A percentile compares a stretch with the other conserved stretches of the same genome.
phyloP scores from a whole-genome alignment of 345 rosid genomes.

The Eucalyptus guilfoylei region DNA sequence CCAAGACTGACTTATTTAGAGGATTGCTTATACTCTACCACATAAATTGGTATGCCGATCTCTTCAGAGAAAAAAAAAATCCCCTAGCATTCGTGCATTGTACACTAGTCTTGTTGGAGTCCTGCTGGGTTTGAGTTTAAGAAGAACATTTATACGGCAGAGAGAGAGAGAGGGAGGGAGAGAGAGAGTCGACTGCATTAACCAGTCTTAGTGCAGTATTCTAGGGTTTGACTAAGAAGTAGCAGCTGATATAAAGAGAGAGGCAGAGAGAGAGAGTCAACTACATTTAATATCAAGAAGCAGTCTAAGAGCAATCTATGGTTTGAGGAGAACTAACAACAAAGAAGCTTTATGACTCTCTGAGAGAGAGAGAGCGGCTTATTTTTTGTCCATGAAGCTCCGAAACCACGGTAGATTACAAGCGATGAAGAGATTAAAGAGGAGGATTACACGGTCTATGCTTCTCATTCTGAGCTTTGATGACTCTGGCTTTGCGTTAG shows the following conservation, averaged over 20 bases:
- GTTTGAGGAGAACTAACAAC: not conserved
- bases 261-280: not conserved
- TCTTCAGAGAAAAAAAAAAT: not conserved
- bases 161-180: not conserved
- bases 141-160: not conserved
- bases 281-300: not conserved
- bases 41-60: fast-evolving
- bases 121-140: not conserved
- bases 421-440: not conserved
- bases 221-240: not conserved
- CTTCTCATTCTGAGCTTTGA: not conserved
- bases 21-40: not conserved
- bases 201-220: not conserved
- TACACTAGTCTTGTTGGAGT: not conserved
- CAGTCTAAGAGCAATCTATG: not conserved
- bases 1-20: not conserved
- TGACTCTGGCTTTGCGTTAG: not conserved
- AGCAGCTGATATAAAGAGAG: not conserved
- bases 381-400: not conserved
- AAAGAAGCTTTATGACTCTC: not conserved
- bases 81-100: not conserved
- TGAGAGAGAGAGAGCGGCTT: not conserved
- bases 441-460: not conserved
- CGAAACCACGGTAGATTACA: not conserved
- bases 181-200: not conserved